phyloP scores from a whole-genome alignment of 108 stramenopile species.

The Pseudonitzschia pungens region DNA sequence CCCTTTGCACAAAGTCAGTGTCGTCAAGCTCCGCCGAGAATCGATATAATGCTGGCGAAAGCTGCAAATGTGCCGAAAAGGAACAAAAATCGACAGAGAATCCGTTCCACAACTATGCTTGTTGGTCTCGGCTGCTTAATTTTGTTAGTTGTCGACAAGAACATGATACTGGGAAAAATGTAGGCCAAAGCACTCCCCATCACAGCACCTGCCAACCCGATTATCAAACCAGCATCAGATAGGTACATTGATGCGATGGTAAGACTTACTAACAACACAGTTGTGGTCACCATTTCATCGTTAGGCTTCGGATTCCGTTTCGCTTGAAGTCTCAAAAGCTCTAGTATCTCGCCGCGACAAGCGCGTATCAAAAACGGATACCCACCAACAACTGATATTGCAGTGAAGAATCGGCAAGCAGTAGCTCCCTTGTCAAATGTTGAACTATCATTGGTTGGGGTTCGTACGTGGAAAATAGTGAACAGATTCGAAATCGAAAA shows the following conservation, averaged over 20 bases:
- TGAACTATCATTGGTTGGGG: conserved; percentile 37
- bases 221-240: conserved; percentile 90
- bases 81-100: conserved; percentile 56
- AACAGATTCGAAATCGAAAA: too few relatives aligned
- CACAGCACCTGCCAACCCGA: conserved; percentile 83
- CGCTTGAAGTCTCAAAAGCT: conserved; percentile 38
- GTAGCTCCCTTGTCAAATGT: conserved; percentile 74
- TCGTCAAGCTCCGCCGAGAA: background rate
- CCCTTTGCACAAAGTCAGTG: too few relatives aligned
- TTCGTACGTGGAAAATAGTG: too few relatives aligned
- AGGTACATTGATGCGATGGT: conserved; percentile 61
- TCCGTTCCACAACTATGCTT: conserved; percentile 40
- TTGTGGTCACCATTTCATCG: conserved; percentile 33
- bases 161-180: conserved; percentile 84
- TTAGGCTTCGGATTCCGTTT: conserved; percentile 35
- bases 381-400: conserved; percentile 72
- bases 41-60: conserved; percentile 45
- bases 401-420: conserved; percentile 82
- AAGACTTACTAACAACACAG: conserved; percentile 32
- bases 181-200: conserved; percentile 87
- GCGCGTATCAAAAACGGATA: conserved; percentile 78
- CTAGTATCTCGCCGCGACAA: conserved; percentile 42
- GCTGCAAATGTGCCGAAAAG: conserved; percentile 52
- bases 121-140: conserved; percentile 21
- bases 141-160: conserved; percentile 40